phyloP scores from a whole-genome alignment of 768 basidiomycete genomes.

The Lactarius quietus region DNA sequence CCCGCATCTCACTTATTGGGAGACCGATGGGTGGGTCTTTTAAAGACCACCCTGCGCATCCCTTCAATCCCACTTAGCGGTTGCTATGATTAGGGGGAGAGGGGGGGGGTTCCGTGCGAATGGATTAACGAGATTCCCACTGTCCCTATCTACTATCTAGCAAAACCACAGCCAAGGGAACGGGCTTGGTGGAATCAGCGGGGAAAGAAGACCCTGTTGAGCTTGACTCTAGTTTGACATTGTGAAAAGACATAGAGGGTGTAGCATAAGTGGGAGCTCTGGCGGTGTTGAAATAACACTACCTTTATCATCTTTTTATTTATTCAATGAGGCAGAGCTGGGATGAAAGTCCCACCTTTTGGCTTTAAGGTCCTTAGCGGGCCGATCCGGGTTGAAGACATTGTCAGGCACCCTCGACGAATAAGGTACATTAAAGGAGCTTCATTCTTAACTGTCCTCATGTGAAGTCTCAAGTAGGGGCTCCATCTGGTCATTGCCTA shows the following conservation, averaged over 20 bases:
- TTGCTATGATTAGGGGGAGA: neutral
- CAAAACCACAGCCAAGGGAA: slow-evolving; percentile 43
- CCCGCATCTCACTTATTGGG: neutral
- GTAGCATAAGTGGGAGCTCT: slow-evolving; percentile 80
- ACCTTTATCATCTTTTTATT: slow-evolving; percentile 78
- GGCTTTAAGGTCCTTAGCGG: no score
- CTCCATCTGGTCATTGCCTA: no score
- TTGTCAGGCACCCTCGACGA: no score
- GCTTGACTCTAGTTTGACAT: slow-evolving; percentile 86
- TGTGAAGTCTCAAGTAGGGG: no score
- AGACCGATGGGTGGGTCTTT: neutral
- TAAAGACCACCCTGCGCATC: neutral
- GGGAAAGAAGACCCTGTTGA: slow-evolving; percentile 83
- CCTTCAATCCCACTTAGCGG: neutral
- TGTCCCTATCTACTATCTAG: slow-evolving; percentile 47
- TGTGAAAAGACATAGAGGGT: slow-evolving; percentile 80
- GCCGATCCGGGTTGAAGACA: no score
- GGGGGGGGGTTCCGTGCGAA: slow-evolving; percentile 23
- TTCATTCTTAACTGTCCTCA: no score
- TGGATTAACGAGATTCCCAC: slow-evolving; percentile 45
- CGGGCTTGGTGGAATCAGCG: slow-evolving; percentile 39
- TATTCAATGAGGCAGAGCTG: no score
- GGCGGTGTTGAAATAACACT: slow-evolving; percentile 78
- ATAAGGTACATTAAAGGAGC: no score
- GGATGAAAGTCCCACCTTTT: no score